Conservation (phyloP, 768 basidiomycete genomes). For the Trametes coccinea region DNA sequence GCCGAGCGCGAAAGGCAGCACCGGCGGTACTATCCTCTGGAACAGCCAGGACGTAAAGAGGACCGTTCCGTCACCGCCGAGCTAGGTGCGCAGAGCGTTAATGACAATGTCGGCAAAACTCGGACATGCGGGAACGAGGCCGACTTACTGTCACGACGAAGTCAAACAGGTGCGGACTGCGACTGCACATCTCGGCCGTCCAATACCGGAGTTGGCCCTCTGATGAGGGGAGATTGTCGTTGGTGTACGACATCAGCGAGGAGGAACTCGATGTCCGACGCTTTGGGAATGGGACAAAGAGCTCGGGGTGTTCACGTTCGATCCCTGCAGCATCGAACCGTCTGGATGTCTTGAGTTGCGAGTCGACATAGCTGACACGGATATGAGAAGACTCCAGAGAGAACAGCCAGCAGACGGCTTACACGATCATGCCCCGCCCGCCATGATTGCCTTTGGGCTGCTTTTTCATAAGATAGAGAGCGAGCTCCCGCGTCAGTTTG, state of each 20-base stretch:
- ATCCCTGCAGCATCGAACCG: conserved; percentile 95
- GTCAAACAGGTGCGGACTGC: conserved; percentile 90
- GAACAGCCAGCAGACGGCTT: conserved; percentile 28
- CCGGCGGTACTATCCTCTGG: conserved; percentile 97
- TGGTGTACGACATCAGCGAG: conserved; percentile 51
- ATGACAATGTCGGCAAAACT: neutral
- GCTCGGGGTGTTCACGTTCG: conserved; percentile 78
- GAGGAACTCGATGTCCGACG: conserved; percentile 74
- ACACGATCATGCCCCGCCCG: conserved; percentile 84
- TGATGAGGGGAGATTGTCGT: conserved; percentile 44
- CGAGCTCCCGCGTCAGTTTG: conserved; percentile 90
- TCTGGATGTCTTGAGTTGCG: conserved; percentile 83
- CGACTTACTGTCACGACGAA: conserved; percentile 91
- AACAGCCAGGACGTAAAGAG: conserved; percentile 99
- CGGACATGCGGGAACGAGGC: neutral
- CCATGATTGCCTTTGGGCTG: conserved; percentile 54
- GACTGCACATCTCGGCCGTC: conserved; percentile 95
- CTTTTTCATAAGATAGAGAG: conserved; percentile 93
- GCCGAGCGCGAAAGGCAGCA: conserved; percentile 94
- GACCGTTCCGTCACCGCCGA: conserved; percentile 98
- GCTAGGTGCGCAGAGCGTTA: conserved; percentile 45
- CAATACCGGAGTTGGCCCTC: conserved; percentile 96
- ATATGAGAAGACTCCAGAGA: neutral
- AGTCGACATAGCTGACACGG: conserved; percentile 80
- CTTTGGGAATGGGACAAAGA: conserved; percentile 78